Conservation (phyloP, 73 alveolate species). For the Paraurostyla sp. region DNA sequence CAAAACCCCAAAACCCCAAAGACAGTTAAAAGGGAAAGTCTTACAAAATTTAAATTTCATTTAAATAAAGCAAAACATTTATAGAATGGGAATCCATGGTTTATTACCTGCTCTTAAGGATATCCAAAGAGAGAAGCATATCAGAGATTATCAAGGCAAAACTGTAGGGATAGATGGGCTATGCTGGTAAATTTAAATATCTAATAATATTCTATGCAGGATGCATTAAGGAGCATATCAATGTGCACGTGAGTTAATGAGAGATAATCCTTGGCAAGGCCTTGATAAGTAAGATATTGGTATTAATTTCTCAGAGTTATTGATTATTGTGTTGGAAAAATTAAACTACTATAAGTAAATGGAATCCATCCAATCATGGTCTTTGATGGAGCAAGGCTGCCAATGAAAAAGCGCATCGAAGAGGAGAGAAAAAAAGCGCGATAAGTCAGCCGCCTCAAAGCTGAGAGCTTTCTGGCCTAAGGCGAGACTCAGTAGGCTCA, state of each 20-base stretch:
- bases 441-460: slow-evolving; percentile 34
- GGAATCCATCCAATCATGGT: slow-evolving; percentile 93
- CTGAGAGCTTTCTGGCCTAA: slow-evolving; percentile 39
- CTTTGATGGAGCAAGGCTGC: slow-evolving; percentile 98
- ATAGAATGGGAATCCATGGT: slow-evolving; percentile 95
- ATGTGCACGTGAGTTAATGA: slow-evolving; percentile 84
- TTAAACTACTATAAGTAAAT: slow-evolving; percentile 81
- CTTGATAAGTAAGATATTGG: slow-evolving; percentile 83
- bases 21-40: too few species aligned
- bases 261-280: slow-evolving; percentile 83
- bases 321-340: slow-evolving; percentile 43
- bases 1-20: too few species aligned
- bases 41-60: too few species aligned
- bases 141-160: slow-evolving; percentile 86
- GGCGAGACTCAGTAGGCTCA: slow-evolving; percentile 85
- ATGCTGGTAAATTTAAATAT: slow-evolving; percentile 83
- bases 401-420: slow-evolving; percentile 92
- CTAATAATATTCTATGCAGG: neutral
- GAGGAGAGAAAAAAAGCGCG: slow-evolving; percentile 83
- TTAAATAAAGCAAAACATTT: too few species aligned
- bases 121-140: slow-evolving; percentile 83
- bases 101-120: slow-evolving; percentile 85
- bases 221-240: slow-evolving; percentile 95
- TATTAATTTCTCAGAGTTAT: slow-evolving; percentile 15
- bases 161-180: slow-evolving; percentile 95